Base-by-base conservation (phyloP, 176 grass and related monocot genomes). In the Tillandsia leiboldiana region DNA sequence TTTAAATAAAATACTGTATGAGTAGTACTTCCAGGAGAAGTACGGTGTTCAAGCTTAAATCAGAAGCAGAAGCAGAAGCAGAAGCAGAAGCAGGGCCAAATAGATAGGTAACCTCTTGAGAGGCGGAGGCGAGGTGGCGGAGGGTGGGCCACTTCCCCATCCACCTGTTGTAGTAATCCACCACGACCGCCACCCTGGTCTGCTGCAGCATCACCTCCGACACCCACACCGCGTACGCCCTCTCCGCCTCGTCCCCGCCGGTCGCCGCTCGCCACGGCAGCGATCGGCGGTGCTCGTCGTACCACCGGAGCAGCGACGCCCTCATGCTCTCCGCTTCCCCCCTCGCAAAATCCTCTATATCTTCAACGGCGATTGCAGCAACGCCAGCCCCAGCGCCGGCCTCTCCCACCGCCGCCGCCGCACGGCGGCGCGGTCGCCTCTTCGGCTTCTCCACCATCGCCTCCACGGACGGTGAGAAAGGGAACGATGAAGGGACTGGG, bases 201-300 rank as follows among this genome's bases (percentile, higher is more conserved):
- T 96, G 93, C 86, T 96, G 93, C 81, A 96, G 83, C 93, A 97
- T 97, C 73, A 97, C 79, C 75, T 97, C 89, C 77, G 88, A 91
- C 29, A 96, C 93, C 93, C 93, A 97, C 47, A 97, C 93, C 51
- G 82, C 86, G 51, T 97, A 97, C 11, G 93, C 93, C 64, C 93
- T 67, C 73, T 86, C 77, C 50, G 86, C 72, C 12, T 59, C 15
- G 66, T 66, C 8, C 64, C 50, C 51, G 42, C 50, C 65, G 49
- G 29, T 51, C 71, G 69, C 65, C 42, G 52, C 75, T 49, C 93
- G 81, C 93, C 93, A 97, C 23, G 93, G 93, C 15, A 97, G 84
- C 59, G 78, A 81, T 20, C 93, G 84, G 50, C 68, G 82, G 76
- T 87, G 80, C 29, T 57, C 64, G 73, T 90, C 93, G 49, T 92